phyloP scores from a whole-genome alignment of 305 asterid genomes.

The Solanum hybrid region DNA sequence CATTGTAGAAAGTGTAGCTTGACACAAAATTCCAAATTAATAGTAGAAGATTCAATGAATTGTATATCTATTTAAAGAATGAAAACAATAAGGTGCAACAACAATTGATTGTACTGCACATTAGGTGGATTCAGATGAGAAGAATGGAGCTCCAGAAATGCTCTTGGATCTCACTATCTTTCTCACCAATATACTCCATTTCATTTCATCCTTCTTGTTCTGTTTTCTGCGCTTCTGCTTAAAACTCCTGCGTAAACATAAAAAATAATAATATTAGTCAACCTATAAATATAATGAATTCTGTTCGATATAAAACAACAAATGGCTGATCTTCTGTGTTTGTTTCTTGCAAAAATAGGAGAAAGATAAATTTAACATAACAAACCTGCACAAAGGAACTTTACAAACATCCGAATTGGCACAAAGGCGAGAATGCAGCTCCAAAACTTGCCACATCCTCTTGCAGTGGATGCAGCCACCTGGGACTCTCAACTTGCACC shows the following conservation, averaged over 20 bases:
- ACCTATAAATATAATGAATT: neutral
- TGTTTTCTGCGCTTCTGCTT: constrained; percentile 51
- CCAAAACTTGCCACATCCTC: constrained; percentile 84
- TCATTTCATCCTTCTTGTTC: constrained; percentile 65
- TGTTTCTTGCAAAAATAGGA: neutral
- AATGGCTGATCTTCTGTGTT: neutral
- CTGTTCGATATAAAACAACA: neutral
- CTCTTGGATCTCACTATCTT: constrained; percentile 83
- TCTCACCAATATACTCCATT: constrained; percentile 82
- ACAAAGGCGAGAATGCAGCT: constrained; percentile 77
- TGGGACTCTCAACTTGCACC: constrained; percentile 55
- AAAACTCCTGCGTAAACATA: constrained; percentile 33
- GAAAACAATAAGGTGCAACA: neutral
- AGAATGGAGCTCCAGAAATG: constrained; percentile 71
- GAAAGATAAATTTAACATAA: neutral
- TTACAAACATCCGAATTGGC: constrained; percentile 47
- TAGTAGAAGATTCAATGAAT: neutral
- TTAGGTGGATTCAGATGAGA: constrained; percentile 44
- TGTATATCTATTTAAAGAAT: neutral
- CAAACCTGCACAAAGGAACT: constrained; percentile 82
- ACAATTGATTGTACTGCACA: neutral
- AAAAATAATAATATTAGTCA: neutral
- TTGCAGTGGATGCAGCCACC: constrained; percentile 86
- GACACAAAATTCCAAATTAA: neutral
- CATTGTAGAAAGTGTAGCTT: neutral